These are phyloP conservation scores for Lactarius deliciosus DNA, from an alignment of 768 basidiomycete species.

Conservation along the genomic window DNA sequence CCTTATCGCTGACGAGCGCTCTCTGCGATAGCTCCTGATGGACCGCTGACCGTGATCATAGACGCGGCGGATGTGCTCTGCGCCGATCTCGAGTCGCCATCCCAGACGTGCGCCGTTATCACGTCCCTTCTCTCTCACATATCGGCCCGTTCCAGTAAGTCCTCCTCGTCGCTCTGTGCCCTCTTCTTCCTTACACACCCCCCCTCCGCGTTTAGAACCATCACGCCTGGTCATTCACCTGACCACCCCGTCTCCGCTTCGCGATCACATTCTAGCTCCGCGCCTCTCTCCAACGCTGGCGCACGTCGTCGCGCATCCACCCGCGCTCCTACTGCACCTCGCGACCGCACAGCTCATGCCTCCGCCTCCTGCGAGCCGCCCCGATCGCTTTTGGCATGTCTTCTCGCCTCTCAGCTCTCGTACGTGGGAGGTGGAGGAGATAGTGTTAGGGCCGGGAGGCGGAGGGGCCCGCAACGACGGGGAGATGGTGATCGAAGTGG, in stretches of 20 bases:
- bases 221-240: conserved; percentile 64
- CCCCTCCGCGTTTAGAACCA: conserved; percentile 38
- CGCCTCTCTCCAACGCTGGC: conserved; percentile 63
- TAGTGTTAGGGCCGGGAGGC: conserved; percentile 58
- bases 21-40: conserved; percentile 39
- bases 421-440: conserved; percentile 52
- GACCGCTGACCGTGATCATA: conserved; percentile 61
- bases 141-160: conserved; percentile 50
- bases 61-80: conserved; percentile 71
- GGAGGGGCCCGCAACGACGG: conserved; percentile 46
- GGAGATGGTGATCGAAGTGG: conserved; percentile 63
- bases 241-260: conserved; percentile 47
- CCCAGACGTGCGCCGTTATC: conserved; percentile 55
- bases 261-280: conserved; percentile 58
- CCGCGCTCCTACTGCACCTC: conserved; percentile 65
- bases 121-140: conserved; percentile 47
- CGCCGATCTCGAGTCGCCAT: conserved; percentile 54
- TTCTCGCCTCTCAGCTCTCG: conserved; percentile 71
- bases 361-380: conserved; percentile 61
- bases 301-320: conserved; percentile 67
- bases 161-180: background rate
- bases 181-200: no score
- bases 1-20: background rate
- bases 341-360: conserved; percentile 67
- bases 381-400: conserved; percentile 78